Evolutionary conservation across 208 protist genomes (phyloP).

Genomic region (Leishmania gerbilli): DNA sequence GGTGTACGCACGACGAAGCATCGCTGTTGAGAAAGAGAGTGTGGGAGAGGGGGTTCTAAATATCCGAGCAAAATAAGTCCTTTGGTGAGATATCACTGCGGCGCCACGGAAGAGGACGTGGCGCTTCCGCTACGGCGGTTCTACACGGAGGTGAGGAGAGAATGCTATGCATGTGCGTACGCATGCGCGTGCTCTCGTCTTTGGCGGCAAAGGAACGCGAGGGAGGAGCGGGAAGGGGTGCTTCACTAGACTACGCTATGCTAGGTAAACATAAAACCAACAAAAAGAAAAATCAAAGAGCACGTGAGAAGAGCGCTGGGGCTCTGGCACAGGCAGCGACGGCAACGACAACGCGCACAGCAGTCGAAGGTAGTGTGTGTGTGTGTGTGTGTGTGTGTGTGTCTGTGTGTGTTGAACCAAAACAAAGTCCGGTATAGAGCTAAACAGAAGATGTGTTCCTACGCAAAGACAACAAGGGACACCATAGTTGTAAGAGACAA

Average conservation of each 20-base stretch:
- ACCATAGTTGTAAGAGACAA: neutral
- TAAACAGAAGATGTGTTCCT: neutral
- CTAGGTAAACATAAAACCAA: neutral
- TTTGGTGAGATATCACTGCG: neutral
- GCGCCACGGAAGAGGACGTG: neutral
- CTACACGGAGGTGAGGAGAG: neutral
- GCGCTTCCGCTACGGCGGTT: neutral
- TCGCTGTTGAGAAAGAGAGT: neutral
- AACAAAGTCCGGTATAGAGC: neutral
- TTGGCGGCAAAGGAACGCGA: neutral
- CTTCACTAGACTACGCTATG: neutral
- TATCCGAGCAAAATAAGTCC: neutral
- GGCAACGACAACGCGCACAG: neutral
- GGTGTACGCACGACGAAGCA: conserved; percentile 38
- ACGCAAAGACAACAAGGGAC: neutral
- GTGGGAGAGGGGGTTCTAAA: neutral
- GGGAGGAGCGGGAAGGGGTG: neutral
- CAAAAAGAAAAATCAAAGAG: neutral
- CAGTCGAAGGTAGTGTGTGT: neutral
- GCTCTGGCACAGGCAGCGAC: neutral
- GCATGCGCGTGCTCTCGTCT: neutral
- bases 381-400: neutral
- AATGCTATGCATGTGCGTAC: neutral
- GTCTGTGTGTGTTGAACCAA: neutral
- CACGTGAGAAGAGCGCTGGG: neutral